Base-by-base conservation (phyloP, 2,329 filamentous ascomycete genomes). In the Didymella pomorum region DNA sequence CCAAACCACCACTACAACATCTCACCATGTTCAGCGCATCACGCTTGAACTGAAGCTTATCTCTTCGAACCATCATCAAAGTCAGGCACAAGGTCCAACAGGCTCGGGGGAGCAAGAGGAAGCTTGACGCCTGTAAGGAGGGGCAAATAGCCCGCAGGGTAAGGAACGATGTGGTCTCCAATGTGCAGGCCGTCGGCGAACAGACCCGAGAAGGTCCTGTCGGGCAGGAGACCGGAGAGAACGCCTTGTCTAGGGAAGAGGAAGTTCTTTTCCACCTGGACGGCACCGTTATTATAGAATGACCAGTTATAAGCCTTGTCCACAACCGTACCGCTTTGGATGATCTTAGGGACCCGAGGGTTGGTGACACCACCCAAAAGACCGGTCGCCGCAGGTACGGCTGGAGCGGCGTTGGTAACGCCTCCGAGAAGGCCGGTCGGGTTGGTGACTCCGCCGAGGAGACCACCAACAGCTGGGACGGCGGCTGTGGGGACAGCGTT, bases 101-200 rank as follows among this genome's bases (percentile, higher is more conserved):
- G 35, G 35, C 56, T 54, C n/a, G 56, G 45, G 25, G 43, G 43
- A 50, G 20, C 18, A 44, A 53, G 50, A 26, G 46, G 56, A 25
- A 58, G 50, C 10, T 53, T 58, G 31, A 53, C 37, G 14, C 56
- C 56, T 10, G 29, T 23, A 20, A 58, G 54, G 29, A 58, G 48
- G 2, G 45, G 41, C 18, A 61, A 16, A 49, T 54, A 66, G 10
- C 26, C 41, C 8, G 35, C 1, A 20, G 63, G 63, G 48, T 58
- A 66, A 37, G 63, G 58, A 51, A 66, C 52, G n/a, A 62, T 11
- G 50, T 66, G 52, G 21, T 44, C 47, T 16, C 63, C 63, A 46
- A 66, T 66, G 18, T 64, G 63, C 48, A 66, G 35, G n/a, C 63
- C 63, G 35, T 66, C 63, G 20, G 42, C 23, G 37, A 62, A 66